A percentile compares a stretch with the other conserved stretches of the same genome.
Evolutionary conservation across 2,329 filamentous ascomycete species (phyloP).

Genomic region (Pseudogymnoascus sp.): DNA sequence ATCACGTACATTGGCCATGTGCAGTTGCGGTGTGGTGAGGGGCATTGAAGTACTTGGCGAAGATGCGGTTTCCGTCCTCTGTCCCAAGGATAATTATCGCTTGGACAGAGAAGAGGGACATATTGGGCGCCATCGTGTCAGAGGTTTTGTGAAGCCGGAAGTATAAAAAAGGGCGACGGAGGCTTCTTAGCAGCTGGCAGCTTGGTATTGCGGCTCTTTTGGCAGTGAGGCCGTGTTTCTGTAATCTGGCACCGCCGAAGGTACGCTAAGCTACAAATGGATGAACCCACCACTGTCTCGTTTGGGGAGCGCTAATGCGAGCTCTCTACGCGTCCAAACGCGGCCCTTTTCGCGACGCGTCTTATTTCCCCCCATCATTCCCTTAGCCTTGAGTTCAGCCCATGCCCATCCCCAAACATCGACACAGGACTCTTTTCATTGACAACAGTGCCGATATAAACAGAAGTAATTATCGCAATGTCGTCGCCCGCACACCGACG

Average conservation of each 20-base stretch:
- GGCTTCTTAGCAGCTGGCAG: background rate
- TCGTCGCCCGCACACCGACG: conserved; percentile 55
- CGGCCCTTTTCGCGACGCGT: conserved; percentile 9
- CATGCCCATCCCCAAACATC: conserved; percentile 5
- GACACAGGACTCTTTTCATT: background rate
- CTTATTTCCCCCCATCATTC: background rate
- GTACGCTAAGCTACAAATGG: background rate
- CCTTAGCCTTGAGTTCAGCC: background rate
- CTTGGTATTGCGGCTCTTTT: conserved; percentile 5
- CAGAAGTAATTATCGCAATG: conserved; percentile 37
- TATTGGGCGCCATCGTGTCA: conserved; percentile 58
- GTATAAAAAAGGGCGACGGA: background rate
- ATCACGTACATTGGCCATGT: conserved; percentile 13
- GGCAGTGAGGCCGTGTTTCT: conserved; percentile 8
- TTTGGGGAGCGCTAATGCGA: conserved; percentile 6
- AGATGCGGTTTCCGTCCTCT: conserved; percentile 85
- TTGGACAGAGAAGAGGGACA: conserved; percentile 70
- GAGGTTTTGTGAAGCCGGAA: background rate
- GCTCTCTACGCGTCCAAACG: conserved; percentile 8
- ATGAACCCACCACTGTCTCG: background rate
- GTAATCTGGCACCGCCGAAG: conserved; percentile 9
- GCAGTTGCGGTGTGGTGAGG: conserved; percentile 47
- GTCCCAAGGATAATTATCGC: conserved; percentile 72
- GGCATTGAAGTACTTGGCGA: conserved; percentile 84
- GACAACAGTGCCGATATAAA: conserved; percentile 4